These are phyloP conservation scores for Aciculoconidium aculeatum DNA, from an alignment of 805 yeast genomes.

Conservation along the genomic window DNA sequence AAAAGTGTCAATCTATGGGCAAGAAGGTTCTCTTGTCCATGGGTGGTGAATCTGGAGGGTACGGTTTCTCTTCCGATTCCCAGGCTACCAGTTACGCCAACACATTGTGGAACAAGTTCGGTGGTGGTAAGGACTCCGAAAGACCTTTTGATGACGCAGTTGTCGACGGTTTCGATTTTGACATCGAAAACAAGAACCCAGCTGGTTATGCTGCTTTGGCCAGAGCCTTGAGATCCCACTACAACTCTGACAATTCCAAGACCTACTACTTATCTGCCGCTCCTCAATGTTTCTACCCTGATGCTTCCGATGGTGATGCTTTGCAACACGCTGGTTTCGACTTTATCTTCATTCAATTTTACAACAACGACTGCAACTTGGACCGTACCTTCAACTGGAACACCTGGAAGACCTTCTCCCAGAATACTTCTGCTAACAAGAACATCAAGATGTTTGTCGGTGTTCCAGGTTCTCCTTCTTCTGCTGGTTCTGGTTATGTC, in stretches of 20 bases:
- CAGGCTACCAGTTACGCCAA: slow-evolving; percentile 19
- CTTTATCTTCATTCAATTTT: too few relatives aligned
- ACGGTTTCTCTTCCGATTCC: slow-evolving; percentile 33
- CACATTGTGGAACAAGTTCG: too few relatives aligned
- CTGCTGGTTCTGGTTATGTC: slow-evolving; percentile 52
- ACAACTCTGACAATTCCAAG: slow-evolving; percentile 90
- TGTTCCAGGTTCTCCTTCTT: slow-evolving; percentile 51
- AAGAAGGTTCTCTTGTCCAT: slow-evolving; percentile 70
- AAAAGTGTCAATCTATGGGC: slow-evolving; percentile 68
- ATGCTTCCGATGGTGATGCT: too few relatives aligned
- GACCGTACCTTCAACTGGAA: slow-evolving; percentile 44
- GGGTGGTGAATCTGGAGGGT: slow-evolving; percentile 42
- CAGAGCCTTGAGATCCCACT: slow-evolving; percentile 21
- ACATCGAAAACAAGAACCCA: slow-evolving; percentile 53
- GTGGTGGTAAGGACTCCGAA: slow-evolving; percentile 17
- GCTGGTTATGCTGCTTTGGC: slow-evolving; percentile 59
- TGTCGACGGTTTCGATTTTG: too few relatives aligned
- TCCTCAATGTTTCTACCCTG: too few relatives aligned
- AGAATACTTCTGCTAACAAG: slow-evolving; percentile 52
- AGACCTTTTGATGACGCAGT: slow-evolving; percentile 64
- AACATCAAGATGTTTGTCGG: slow-evolving; percentile 70
- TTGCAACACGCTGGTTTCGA: too few relatives aligned
- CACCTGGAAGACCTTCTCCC: too few relatives aligned
- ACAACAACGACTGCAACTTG: slow-evolving; percentile 66
- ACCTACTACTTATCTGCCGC: too few relatives aligned